Evolutionary conservation across 805 yeast species (phyloP).

Genomic region (Metschnikowia chrysomelidarum): DNA sequence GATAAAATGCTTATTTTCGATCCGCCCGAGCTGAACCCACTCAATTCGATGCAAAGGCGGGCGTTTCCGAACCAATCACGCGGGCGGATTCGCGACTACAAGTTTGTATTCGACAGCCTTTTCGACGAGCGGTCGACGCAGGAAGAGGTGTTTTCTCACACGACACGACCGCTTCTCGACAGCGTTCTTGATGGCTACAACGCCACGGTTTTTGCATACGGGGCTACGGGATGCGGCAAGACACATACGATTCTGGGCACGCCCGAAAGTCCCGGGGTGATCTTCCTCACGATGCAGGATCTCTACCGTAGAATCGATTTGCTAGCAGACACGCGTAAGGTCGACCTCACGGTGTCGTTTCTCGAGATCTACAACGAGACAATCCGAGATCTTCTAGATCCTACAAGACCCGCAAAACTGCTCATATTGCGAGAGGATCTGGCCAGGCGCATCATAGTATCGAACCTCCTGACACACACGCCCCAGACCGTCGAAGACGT

Average conservation of each 20-base stretch:
- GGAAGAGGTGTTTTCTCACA: slow-evolving; percentile 59
- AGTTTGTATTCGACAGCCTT: slow-evolving; percentile 77
- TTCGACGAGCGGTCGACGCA: slow-evolving; percentile 70
- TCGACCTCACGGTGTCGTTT: slow-evolving; percentile 68
- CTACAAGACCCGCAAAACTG: slow-evolving; percentile 45
- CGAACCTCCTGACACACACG: slow-evolving; percentile 63
- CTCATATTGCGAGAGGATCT: slow-evolving; percentile 71
- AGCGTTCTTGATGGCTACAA: slow-evolving; percentile 81
- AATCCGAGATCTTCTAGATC: slow-evolving; percentile 72
- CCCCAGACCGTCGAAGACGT: slow-evolving; percentile 68
- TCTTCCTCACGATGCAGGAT: slow-evolving; percentile 74
- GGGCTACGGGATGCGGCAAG: slow-evolving; percentile 98
- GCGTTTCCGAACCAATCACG: slow-evolving; percentile 39
- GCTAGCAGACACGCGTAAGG: slow-evolving; percentile 48
- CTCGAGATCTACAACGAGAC: slow-evolving; percentile 91
- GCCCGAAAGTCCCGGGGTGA: slow-evolving; percentile 71
- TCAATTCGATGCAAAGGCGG: slow-evolving; percentile 46
- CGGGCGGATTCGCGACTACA: slow-evolving; percentile 63
- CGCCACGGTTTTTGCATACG: slow-evolving; percentile 92
- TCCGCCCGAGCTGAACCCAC: slow-evolving; percentile 72
- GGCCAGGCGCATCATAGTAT: slow-evolving; percentile 60
- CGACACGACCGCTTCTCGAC: slow-evolving; percentile 71
- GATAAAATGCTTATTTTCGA: slow-evolving; percentile 84
- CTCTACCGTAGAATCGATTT: slow-evolving; percentile 61
- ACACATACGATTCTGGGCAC: slow-evolving; percentile 87